phyloP scores from a whole-genome alignment of 352 stramenopile genomes.

The Blastocystis sp. region DNA sequence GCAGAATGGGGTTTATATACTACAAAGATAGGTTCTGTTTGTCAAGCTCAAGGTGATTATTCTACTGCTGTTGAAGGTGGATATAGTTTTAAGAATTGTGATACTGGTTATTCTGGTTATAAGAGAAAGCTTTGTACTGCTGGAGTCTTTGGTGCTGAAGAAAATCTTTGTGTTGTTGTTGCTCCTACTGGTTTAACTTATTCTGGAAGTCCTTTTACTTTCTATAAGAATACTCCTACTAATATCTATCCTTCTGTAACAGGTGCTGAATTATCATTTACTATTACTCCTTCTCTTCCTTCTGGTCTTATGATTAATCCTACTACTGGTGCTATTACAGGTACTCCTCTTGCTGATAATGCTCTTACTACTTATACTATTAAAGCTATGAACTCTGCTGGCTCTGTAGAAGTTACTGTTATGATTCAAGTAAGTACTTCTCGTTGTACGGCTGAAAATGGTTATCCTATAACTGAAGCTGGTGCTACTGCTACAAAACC shows the following conservation, averaged over 20 bases:
- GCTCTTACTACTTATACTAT: slow-evolving; percentile 16
- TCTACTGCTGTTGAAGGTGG: background rate
- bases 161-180: slow-evolving; percentile 14
- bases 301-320: slow-evolving; percentile 3
- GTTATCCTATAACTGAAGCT: background rate
- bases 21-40: too few relatives aligned
- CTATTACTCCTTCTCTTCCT: slow-evolving; percentile 7
- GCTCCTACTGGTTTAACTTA: slow-evolving; percentile 25
- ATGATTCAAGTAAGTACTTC: slow-evolving; percentile 16
- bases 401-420: slow-evolving; percentile 15
- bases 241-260: slow-evolving; percentile 1
- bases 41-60: background rate
- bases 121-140: slow-evolving; percentile 1
- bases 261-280: slow-evolving; percentile 18
- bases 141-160: background rate
- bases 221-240: too few relatives aligned
- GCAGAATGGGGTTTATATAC: too few relatives aligned
- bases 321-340: slow-evolving; percentile 11
- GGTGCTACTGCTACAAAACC: slow-evolving; percentile 16
- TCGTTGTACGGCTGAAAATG: background rate
- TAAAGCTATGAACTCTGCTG: slow-evolving; percentile 20
- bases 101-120: slow-evolving; percentile 17
- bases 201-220: too few relatives aligned
- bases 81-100: slow-evolving; percentile 13
- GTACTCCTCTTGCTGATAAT: background rate